Percentiles rank a stretch among this genome's conserved stretches.
phyloP scores from a whole-genome alignment of 176 grass and related monocot genomes.

The Hsuehochloa calcarea region DNA sequence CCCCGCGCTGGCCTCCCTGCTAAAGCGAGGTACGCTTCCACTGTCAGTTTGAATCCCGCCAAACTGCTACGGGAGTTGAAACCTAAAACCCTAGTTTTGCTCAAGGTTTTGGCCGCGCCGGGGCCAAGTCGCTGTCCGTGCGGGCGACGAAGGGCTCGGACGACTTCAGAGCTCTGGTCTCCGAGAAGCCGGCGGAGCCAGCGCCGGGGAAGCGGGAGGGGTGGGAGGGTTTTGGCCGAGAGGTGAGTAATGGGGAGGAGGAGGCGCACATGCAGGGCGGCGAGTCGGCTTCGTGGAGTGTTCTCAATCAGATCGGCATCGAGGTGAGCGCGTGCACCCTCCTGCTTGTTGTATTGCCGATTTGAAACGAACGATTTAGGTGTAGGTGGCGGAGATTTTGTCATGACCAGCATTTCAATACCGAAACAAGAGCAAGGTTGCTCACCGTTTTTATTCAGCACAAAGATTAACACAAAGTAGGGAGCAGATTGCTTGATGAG shows the following conservation, averaged over 20 bases:
- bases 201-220: slow-evolving; percentile 25
- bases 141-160: slow-evolving; percentile 39
- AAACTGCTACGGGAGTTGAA: background rate
- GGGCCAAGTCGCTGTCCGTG: slow-evolving; percentile 15
- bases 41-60: slow-evolving; percentile 6
- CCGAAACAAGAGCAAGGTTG: background rate
- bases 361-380: slow-evolving; percentile 15
- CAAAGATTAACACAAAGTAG: background rate
- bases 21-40: slow-evolving; percentile 20
- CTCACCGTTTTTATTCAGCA: background rate
- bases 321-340: slow-evolving; percentile 25
- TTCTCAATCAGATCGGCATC: slow-evolving; percentile 41
- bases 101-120: slow-evolving; percentile 35
- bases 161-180: slow-evolving; percentile 11
- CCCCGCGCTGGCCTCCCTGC: background rate
- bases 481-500: background rate
- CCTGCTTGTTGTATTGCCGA: slow-evolving; percentile 4
- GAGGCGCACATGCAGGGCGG: slow-evolving; percentile 21
- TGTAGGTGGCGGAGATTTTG: background rate
- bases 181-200: slow-evolving; percentile 32
- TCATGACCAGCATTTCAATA: background rate
- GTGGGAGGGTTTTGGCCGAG: slow-evolving; percentile 28
- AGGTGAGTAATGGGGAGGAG: background rate
- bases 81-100: slow-evolving; percentile 49
- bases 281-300: slow-evolving; percentile 25